Percentiles rank a stretch among this genome's conserved stretches.
Conservation (phyloP, 2,329 filamentous ascomycete species). For the Zopfia rhizophila region DNA sequence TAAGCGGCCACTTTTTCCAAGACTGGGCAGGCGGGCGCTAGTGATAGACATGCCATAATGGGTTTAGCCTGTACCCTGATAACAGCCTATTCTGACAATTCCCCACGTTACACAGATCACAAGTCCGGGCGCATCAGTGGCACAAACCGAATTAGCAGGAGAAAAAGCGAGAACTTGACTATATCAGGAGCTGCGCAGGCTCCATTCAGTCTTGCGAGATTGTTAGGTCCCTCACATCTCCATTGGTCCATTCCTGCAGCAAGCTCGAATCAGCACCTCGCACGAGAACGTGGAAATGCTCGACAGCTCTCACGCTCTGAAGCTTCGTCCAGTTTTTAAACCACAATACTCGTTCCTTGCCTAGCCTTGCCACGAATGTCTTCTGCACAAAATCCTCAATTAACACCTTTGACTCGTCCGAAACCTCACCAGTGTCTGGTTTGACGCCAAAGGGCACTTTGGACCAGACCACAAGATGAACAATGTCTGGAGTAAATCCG, state of each 20-base stretch:
- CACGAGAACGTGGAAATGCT: conserved; percentile 96
- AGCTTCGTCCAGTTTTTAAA: conserved; percentile 92
- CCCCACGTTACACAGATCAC: too few relatives aligned
- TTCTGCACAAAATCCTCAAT: conserved; percentile 77
- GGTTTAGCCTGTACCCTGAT: too few relatives aligned
- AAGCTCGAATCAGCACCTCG: conserved; percentile 78
- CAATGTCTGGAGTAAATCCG: conserved; percentile 78
- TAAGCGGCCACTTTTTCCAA: too few relatives aligned
- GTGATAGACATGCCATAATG: too few relatives aligned
- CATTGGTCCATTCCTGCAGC: conserved; percentile 74
- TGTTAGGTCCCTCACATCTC: conserved; percentile 72
- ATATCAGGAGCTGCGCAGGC: too few relatives aligned
- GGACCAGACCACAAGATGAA: conserved; percentile 92
- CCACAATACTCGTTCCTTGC: conserved; percentile 68
- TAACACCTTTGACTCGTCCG: conserved; percentile 67
- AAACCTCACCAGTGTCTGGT: conserved; percentile 72
- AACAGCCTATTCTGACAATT: too few relatives aligned
- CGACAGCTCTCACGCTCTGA: conserved; percentile 86
- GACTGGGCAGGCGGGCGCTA: too few relatives aligned
- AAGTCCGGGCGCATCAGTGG: too few relatives aligned
- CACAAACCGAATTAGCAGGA: too few relatives aligned
- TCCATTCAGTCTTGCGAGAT: too few relatives aligned
- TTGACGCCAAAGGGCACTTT: conserved; percentile 85
- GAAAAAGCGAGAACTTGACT: too few relatives aligned
- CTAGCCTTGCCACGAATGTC: conserved; percentile 69